Evolutionary conservation across 805 yeast species (phyloP), one percentile per base, ranked within the genome.

Genomic region (Lipomyces chichibuensis): DNA sequence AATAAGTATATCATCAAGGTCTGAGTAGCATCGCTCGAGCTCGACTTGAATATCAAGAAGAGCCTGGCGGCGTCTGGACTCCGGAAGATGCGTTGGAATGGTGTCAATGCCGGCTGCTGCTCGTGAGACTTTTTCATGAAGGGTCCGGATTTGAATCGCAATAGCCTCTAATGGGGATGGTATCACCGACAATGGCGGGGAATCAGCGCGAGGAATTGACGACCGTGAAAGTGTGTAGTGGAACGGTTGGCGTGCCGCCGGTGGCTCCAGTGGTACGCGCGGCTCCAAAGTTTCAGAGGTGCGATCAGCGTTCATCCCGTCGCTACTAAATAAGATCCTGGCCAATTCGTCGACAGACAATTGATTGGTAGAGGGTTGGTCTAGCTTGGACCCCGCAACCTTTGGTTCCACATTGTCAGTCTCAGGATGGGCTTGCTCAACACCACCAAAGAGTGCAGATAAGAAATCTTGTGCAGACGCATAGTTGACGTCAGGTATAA

Each of bases 21-120:
- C 72, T 27, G 74, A 72, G 62, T 72, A 72, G 25, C 67, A 60
- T n/a, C 61, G 57, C 59, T 72, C 74, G n/a, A 72, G 70, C 52
- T 68, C 68, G 11, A 62, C 52, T 46, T 72, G 70, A 32, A 70
- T 67, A 33, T 49, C 60, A 17, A 67, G 58, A n/a, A 72, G 57
- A 11, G 32, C 29, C 39, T 56, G 29, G 27, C 65, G 60, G 35
- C 39, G 46, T 14, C 33, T 58, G 13, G 62, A 20, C 43, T 56
- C 62, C 17, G 32, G 33, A 11, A 37, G 33, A 20, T 55, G 63
- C 25, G 23, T 43, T 4, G 64, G 57, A 35, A 52, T 8, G 17
- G 11, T 35, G 32, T 65, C 69, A n/a, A 67, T 57, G 20, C 54
- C 25, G 4, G 65, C 25, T 3, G 71, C 46, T 14, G 63, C 60